Evolutionary conservation across 768 basidiomycete genomes (phyloP), one percentile per base, ranked within the genome.

Genomic region (Clitopilus passeckerianus): DNA sequence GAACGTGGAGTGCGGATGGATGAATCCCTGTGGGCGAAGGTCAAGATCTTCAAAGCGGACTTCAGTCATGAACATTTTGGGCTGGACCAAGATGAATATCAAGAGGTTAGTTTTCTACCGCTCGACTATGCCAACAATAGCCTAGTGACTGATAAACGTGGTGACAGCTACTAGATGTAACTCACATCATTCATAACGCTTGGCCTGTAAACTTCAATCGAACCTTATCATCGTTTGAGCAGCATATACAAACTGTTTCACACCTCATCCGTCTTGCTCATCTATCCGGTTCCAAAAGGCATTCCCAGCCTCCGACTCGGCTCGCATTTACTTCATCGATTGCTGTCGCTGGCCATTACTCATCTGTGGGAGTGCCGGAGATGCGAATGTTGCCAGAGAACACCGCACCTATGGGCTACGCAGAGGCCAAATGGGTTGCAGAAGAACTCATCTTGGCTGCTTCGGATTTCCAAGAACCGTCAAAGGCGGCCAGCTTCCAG

Each of bases 151-250:
- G 44, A 43, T 44, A 24, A 34, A 58, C 53, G 15, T 59, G 14
- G 2, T n/a, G 3, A 20, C n/a, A 71, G 68, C 60, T 73, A 6
- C 62, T 67, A 16, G 44, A 57, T 7, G 66, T 67, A 12, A 74
- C 71, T 0, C 70, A 74, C 52, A 68, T 75, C 61, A 68, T 69
- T 57, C 61, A 75, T 50, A 72, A 70, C 18, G 79, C 79, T 6
- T 81, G 79, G 79, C 75, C 74, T 1, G 73, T 80, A 52, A 73
- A 81, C 54, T 80, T 79, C 59, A 79, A 74, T 56, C 57, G 76
- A 34, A 67, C 66, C 2, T 65, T 81, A 9, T 66, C 73, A 6
- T 79, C 80, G 1, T 78, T 80, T 56, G 78, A 79, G 34, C 72
- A 74, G 4, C 77, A 69, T 56, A 68, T 81, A 12, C 70, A 66